Conservation (phyloP, 148 eudicot species). For the Camellia japonica region DNA sequence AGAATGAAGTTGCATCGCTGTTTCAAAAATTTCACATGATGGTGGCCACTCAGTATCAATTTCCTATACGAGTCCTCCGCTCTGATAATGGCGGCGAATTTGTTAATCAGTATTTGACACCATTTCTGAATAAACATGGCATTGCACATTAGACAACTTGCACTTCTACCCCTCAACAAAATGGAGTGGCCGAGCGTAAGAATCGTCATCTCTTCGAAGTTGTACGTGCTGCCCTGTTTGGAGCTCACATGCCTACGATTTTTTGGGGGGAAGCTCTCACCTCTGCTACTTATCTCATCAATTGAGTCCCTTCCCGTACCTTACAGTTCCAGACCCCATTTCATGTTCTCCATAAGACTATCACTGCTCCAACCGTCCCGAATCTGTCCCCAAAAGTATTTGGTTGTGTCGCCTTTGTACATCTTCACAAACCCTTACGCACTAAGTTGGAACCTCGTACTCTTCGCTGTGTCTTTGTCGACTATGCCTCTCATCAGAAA, state of each 20-base stretch:
- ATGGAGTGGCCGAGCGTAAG: background rate
- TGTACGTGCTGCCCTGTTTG: slow-evolving; percentile 2
- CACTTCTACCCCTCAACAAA: background rate
- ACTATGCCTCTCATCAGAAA: too few species aligned
- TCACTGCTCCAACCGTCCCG: background rate
- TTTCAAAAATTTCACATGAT: background rate
- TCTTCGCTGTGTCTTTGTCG: too few species aligned
- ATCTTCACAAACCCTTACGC: background rate
- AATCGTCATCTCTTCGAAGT: background rate
- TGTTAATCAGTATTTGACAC: background rate
- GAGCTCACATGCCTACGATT: background rate
- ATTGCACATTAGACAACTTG: slow-evolving; percentile 1
- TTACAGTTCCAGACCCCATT: background rate
- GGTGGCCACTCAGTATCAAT: background rate
- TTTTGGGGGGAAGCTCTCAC: background rate
- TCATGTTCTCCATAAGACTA: background rate
- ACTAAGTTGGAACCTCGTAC: too few species aligned
- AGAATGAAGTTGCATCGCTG: background rate
- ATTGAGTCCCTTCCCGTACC: background rate
- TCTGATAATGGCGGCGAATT: slow-evolving; percentile 5
- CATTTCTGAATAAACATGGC: background rate
- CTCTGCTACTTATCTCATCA: background rate
- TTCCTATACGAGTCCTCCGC: background rate
- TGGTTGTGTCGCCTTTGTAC: background rate
- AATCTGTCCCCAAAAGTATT: background rate